Conservation (phyloP, 495 filamentous ascomycete species). For the Pseudevernia furfuracea region DNA sequence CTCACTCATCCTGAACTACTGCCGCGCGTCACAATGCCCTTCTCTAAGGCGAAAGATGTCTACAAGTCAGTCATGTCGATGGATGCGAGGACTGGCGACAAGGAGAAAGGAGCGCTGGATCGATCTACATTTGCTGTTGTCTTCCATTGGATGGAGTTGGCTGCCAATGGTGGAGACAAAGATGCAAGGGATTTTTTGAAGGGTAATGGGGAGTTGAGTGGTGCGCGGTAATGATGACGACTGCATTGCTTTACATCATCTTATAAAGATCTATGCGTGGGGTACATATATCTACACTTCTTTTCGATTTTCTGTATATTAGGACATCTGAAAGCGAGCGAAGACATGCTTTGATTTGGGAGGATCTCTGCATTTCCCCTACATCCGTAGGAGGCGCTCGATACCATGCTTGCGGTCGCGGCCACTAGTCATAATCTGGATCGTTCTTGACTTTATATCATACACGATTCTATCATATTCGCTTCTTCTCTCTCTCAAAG, state of each 20-base stretch:
- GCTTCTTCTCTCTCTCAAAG: constrained; percentile 14
- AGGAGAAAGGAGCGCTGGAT: constrained; percentile 55
- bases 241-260: not conserved
- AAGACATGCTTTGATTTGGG: not conserved
- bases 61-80: constrained; percentile 63
- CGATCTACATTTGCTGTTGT: constrained; percentile 92
- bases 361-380: not conserved
- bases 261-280: not conserved
- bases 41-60: constrained; percentile 78
- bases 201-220: constrained; percentile 22
- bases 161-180: constrained; percentile 76
- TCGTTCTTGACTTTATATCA: not conserved
- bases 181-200: constrained; percentile 58
- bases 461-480: not conserved
- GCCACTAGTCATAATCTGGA: not conserved
- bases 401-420: not conserved
- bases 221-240: constrained; percentile 7
- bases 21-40: constrained; percentile 71
- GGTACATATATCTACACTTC: not conserved
- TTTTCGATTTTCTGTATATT: not conserved
- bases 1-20: constrained; percentile 87
- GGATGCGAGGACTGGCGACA: constrained; percentile 45
- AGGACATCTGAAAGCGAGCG: not conserved
- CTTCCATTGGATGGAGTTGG: constrained; percentile 97
- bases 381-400: not conserved